phyloP scores from a whole-genome alignment of 148 eudicot species.

The Camellia japonica region DNA sequence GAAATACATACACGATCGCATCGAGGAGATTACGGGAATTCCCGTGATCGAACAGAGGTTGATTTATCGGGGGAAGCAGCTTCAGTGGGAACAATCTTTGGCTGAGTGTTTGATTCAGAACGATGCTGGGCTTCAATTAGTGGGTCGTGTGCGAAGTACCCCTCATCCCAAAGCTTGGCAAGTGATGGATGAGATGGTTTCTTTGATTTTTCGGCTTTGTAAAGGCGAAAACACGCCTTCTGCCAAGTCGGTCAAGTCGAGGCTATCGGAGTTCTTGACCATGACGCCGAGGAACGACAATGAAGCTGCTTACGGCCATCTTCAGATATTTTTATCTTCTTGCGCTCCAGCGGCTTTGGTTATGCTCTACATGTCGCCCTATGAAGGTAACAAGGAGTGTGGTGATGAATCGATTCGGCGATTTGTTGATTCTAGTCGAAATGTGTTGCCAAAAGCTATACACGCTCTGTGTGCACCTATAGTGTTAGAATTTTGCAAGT shows the following conservation, averaged over 20 bases:
- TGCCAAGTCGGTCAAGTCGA: background rate
- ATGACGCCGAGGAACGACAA: conserved; percentile 9
- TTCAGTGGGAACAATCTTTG: conserved; percentile 58
- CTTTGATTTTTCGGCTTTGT: conserved; percentile 27
- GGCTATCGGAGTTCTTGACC: conserved; percentile 16
- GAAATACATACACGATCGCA: conserved; percentile 32
- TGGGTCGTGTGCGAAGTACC: conserved; percentile 65
- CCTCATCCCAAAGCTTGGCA: conserved; percentile 55
- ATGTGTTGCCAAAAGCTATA: conserved; percentile 4
- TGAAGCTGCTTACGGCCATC: conserved; percentile 11
- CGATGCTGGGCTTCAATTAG: conserved; percentile 50
- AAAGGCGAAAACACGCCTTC: conserved; percentile 13
- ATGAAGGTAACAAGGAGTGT: conserved; percentile 22
- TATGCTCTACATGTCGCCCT: conserved; percentile 53
- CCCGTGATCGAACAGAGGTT: conserved; percentile 53
- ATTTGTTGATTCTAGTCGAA: conserved; percentile 30
- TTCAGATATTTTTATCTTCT: conserved; percentile 46
- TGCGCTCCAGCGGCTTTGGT: conserved; percentile 53
- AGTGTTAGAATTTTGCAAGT: conserved; percentile 66
- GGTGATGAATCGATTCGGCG: conserved; percentile 50
- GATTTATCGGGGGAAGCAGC: conserved; percentile 57
- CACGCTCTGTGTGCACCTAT: conserved; percentile 33
- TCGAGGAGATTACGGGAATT: conserved; percentile 42
- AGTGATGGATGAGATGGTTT: conserved; percentile 43
- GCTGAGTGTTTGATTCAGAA: conserved; percentile 44